Percentiles rank a stretch among this genome's conserved stretches.
Evolutionary conservation across 176 grass and related monocot species (phyloP).

Genomic region (Hordeum vulgare): MorexV3_pseudomolecules_assembly NC_058520.1:389487942-389488441

Average conservation of each 20-base stretch:
- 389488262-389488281: neutral
- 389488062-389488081: slow-evolving; percentile 9
- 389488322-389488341: slow-evolving; percentile 21
- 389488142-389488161: neutral
- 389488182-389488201: neutral
- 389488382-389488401: slow-evolving; percentile 17
- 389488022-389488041: slow-evolving; percentile 13
- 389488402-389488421: neutral
- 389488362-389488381: neutral
- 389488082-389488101: slow-evolving; percentile 1
- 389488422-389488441: slow-evolving; percentile 7
- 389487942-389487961: neutral
- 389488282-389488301: neutral
- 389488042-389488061: neutral
- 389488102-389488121: neutral
- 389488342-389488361: slow-evolving; percentile 28
- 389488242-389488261: neutral
- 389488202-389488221: neutral
- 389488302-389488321: slow-evolving; percentile 1
- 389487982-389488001: neutral
- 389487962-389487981: neutral
- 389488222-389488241: neutral
- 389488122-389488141: neutral
- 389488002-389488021: neutral
- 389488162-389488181: slow-evolving; percentile 10